Evolutionary conservation across 306 rosid species (phyloP).

Genomic region (Cicer bijugum): DNA sequence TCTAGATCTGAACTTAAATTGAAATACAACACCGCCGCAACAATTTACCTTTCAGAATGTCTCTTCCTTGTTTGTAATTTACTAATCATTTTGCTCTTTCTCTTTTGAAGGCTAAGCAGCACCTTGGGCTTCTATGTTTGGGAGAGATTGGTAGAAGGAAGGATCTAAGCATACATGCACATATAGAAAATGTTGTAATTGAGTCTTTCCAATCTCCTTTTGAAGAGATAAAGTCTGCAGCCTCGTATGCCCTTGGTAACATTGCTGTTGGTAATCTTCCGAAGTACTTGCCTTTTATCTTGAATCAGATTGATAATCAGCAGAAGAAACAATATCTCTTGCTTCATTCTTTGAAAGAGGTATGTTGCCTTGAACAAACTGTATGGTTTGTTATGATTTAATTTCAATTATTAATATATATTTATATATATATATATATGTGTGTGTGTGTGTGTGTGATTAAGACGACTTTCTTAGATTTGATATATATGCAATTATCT

Average conservation of each 20-base stretch:
- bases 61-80: constrained; percentile 24
- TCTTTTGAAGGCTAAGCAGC: constrained; percentile 86
- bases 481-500: constrained; percentile 33
- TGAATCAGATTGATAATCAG: constrained; percentile 99
- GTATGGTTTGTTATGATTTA: constrained; percentile 9
- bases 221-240: constrained; percentile 99
- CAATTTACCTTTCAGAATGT: constrained; percentile 21
- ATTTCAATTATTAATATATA: background rate
- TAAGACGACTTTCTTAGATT: background rate
- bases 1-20: constrained; percentile 4
- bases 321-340: constrained; percentile 98
- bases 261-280: constrained; percentile 97
- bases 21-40: background rate
- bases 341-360: constrained; percentile 99
- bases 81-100: constrained; percentile 27
- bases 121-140: constrained; percentile 88
- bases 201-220: constrained; percentile 99
- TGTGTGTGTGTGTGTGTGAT: background rate
- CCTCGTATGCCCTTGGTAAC: constrained; percentile 98
- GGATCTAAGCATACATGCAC: constrained; percentile 83
- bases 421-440: no score
- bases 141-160: constrained; percentile 99
- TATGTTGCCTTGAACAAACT: constrained; percentile 45
- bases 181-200: constrained; percentile 91
- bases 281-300: constrained; percentile 94